phyloP scores from a whole-genome alignment of 129 eudicot genomes.

The Escallonia rubra region DNA sequence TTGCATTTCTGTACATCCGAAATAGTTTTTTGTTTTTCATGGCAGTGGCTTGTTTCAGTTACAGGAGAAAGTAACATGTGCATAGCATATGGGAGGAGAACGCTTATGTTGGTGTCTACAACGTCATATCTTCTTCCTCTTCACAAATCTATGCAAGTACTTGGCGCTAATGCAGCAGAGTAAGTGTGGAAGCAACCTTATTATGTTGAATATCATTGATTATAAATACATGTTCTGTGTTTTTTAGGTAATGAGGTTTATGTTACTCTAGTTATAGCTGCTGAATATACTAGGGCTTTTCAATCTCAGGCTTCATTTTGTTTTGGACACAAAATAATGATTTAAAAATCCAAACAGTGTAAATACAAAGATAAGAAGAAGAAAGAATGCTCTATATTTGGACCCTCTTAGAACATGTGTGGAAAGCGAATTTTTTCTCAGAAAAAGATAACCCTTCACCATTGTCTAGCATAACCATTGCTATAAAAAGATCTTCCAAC shows the following conservation, averaged over 20 bases:
- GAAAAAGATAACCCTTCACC: too few relatives aligned
- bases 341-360: too few relatives aligned
- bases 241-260: not conserved
- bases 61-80: slow-evolving; percentile 28
- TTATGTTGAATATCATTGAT: not conserved
- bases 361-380: too few relatives aligned
- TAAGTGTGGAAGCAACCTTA: slow-evolving; percentile 19
- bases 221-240: not conserved
- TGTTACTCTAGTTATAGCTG: not conserved
- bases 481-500: too few relatives aligned
- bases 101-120: slow-evolving; percentile 34
- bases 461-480: too few relatives aligned
- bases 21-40: not conserved
- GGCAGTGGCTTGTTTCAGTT: slow-evolving; percentile 3
- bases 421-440: not conserved
- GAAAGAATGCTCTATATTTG: too few relatives aligned
- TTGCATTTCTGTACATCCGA: too few relatives aligned
- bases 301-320: not conserved
- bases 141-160: slow-evolving; percentile 15
- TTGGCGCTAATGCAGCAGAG: slow-evolving; percentile 47
- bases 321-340: too few relatives aligned
- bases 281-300: not conserved
- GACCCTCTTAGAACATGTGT: not conserved
- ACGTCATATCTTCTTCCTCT: slow-evolving; percentile 41
- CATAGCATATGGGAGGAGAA: slow-evolving; percentile 55